phyloP scores from a whole-genome alignment of 1,284 basidiomycete genomes.

The Moesziomyces sp. region DNA sequence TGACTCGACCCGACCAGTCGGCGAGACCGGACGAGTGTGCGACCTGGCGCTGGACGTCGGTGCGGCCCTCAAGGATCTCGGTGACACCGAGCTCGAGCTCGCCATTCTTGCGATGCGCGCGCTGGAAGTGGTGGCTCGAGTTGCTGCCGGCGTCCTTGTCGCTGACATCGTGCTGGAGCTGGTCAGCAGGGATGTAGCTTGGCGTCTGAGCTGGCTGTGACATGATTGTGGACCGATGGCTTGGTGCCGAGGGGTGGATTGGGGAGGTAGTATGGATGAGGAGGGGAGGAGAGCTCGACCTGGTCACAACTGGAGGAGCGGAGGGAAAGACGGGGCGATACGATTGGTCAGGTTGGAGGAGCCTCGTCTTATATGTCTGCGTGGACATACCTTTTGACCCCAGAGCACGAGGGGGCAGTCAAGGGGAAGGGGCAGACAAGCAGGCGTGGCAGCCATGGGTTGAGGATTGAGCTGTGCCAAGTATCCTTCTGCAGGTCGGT shows the following conservation, averaged over 20 bases:
- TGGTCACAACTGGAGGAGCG: background rate
- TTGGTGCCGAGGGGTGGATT: background rate
- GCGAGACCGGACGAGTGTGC: conserved; percentile 28
- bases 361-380: background rate
- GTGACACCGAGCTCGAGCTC: conserved; percentile 52
- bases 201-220: conserved; percentile 23
- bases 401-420: too few species aligned
- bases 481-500: background rate
- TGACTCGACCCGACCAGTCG: conserved; percentile 34
- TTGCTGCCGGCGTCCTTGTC: conserved; percentile 31
- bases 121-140: conserved; percentile 48
- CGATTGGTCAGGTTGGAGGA: background rate
- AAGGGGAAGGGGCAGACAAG: background rate
- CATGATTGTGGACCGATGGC: conserved; percentile 15
- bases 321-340: background rate
- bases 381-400: background rate
- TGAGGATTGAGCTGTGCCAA: background rate
- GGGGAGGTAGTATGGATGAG: background rate
- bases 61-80: conserved; percentile 51
- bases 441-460: too few species aligned
- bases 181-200: conserved; percentile 45
- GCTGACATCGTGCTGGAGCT: conserved; percentile 28
- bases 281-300: background rate
- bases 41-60: conserved; percentile 38
- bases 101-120: conserved; percentile 36